Base-by-base conservation (phyloP, 768 basidiomycete genomes). In the Naematelia aurantialba region DNA sequence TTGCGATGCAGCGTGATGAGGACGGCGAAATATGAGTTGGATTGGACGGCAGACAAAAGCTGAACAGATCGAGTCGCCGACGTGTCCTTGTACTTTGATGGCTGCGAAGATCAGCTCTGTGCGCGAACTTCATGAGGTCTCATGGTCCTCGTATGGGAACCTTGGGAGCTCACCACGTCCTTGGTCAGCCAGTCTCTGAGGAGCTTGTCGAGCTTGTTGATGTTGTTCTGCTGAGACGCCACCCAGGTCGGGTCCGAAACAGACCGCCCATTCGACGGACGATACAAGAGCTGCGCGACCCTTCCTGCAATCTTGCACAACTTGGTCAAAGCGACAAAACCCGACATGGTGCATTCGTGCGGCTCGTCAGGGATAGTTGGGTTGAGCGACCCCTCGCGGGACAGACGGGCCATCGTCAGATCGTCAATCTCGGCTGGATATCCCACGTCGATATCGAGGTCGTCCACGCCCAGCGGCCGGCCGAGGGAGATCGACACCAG, bases 401-500 rank as follows among this genome's bases (percentile, higher is more conserved):
- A 79, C 14, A 82, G 84, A 17, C 87, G 87, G 26, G 50, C 44
- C 80, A 81, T 74, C 85, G 88, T 73, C 87, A 89, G 65, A 72
- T 94, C 91, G 67, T 93, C 91, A 39, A 91, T 81, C 58, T 88
- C 86, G 34, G 86, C 82, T 3, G 91, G 91, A 52, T 86, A 79
- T 73, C 92, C 89, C 29, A 89, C 88, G 71, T 94, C 91, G 68
- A 91, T 91, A 74, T 94, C 91, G 11, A 85, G 81, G 76, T 94
- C 91, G 67, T 91, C 89, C 62, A 91, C 81, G 25, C 89, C 91
- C 56, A 93, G 83, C 2, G 91, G 91, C 10, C 91, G 83, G 48
- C 91, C 91, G 13, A 94, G 81, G 13, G 90, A 87, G 53, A 93
- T 84, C 22, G 91, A 91, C 19, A 94, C 86, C 89, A 92, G 91